Evolutionary conservation across 768 basidiomycete species (phyloP).

Genomic region (Tricholoma sp.): DNA sequence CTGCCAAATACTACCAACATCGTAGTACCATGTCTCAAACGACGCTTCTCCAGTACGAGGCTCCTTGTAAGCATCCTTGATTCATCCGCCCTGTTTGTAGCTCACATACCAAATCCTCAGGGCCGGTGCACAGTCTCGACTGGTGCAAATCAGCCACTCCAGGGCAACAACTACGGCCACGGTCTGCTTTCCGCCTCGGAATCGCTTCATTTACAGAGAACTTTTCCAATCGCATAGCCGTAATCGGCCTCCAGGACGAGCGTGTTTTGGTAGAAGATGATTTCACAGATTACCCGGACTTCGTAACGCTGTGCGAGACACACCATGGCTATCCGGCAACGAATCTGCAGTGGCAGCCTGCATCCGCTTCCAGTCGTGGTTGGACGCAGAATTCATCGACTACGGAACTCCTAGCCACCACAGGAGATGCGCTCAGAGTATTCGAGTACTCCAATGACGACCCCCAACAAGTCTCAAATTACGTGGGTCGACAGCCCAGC

Average conservation of each 20-base stretch:
- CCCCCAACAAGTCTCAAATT: constrained; percentile 49
- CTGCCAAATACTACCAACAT: not conserved
- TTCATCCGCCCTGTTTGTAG: not conserved
- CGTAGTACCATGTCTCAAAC: constrained; percentile 55
- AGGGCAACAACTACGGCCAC: constrained; percentile 66
- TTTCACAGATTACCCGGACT: constrained; percentile 79
- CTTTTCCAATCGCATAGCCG: constrained; percentile 74
- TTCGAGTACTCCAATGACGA: constrained; percentile 83
- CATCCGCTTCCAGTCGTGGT: constrained; percentile 50
- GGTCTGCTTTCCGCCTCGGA: constrained; percentile 78
- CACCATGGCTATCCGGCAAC: constrained; percentile 92
- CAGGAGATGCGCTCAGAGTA: constrained; percentile 87
- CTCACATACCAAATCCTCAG: constrained; percentile 31
- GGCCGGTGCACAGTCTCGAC: constrained; percentile 82
- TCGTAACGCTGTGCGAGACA: constrained; percentile 78
- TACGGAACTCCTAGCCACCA: constrained; percentile 87
- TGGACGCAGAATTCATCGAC: constrained; percentile 66
- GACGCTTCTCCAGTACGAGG: constrained; percentile 75
- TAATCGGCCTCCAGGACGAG: constrained; percentile 79
- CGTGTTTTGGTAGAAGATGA: constrained; percentile 84
- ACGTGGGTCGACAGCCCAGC: constrained; percentile 62
- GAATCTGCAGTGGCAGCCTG: constrained; percentile 90
- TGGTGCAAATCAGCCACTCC: constrained; percentile 83
- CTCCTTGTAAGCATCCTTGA: constrained; percentile 59
- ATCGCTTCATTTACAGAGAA: constrained; percentile 85